Conservation (phyloP, 2,329 filamentous ascomycete genomes). For the Blastomyces parvus region DNA sequence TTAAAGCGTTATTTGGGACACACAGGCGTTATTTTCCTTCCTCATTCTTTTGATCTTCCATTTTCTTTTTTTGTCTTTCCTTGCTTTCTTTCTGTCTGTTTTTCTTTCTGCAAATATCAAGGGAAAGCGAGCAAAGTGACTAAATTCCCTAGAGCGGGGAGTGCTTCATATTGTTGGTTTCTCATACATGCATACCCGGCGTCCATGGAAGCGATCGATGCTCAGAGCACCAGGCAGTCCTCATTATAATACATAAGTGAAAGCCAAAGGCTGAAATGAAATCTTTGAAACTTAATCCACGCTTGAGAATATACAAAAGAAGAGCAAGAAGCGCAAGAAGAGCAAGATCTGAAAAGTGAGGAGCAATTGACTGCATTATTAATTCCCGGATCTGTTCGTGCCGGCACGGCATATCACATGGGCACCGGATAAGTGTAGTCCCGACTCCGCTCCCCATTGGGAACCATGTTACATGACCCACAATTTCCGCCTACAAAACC, state of each 20-base stretch:
- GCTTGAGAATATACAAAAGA: not conserved
- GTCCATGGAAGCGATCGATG: not conserved
- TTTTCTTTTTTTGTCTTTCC: not conserved
- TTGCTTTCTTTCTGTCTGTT: not conserved
- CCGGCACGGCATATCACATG: not conserved
- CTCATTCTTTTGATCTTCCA: not conserved
- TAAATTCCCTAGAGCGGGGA: not conserved
- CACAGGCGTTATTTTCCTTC: not conserved
- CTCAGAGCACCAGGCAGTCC: not conserved
- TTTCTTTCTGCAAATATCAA: conserved; percentile 5
- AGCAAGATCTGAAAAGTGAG: not conserved
- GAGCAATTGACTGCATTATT: not conserved
- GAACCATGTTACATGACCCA: conserved; percentile 23
- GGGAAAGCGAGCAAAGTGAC: conserved; percentile 3
- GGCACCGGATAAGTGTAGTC: conserved; percentile 17
- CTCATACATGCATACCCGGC: not conserved
- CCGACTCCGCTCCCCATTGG: conserved; percentile 5
- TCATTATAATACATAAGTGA: not conserved
- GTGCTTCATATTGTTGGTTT: not conserved
- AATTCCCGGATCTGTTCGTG: not conserved
- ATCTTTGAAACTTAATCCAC: not conserved
- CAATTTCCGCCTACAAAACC: conserved; percentile 22
- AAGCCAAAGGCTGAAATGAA: not conserved
- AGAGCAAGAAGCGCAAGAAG: not conserved
- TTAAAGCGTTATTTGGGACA: not conserved